Base-by-base conservation (phyloP, 2,329 filamentous ascomycete genomes). In the Passalora sequoiae region DNA sequence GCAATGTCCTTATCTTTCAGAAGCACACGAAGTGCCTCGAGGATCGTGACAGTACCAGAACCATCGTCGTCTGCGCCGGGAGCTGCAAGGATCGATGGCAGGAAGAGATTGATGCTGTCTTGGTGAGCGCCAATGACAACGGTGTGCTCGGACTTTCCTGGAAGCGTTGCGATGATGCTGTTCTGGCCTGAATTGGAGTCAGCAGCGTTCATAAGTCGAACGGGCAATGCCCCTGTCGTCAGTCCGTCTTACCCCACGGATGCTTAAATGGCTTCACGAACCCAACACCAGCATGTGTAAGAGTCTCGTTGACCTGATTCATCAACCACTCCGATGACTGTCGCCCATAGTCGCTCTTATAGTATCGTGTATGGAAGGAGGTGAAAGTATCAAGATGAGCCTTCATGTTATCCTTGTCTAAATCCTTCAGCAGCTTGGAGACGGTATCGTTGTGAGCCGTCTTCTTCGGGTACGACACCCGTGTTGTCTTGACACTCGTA, bases 21-120 rank as follows among this genome's bases (percentile, higher is more conserved):
- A 6, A 97, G 75, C 31, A 86, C 83, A 25, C 88, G 80, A 60
- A 98, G 78, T 3, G 89, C 86, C 68, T 98, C 91, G 40, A 97
- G 78, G 55, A 95, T 97, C 7, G 91, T 97, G 15, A 97, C 88
- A 2, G 89, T 61, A 13, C 59, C 92, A 44, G 89, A 89, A 55
- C 84, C 91, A 62, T 96, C 91, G 57, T 97, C 91, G 56, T 97
- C 92, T n/a, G 91, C 89, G 33, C 91, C 91, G 0, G 91, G 91
- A 0, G 91, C 89, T 10, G 85, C 78, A 24, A 96, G 75, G 25
- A 94, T 72, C 2, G 84, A 86, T 1, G 89, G 91, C 9, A 95
- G 68, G 70, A 88, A 94, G 33, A 95, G 75, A 68, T 97, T 97
- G 69, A 95, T 94, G 58, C 86, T 94, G 66, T 97, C 91, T 65